These are phyloP conservation scores for Aureobasidium vineae DNA, from an alignment of 2,329 filamentous ascomycete genomes.

Conservation along the genomic window DNA sequence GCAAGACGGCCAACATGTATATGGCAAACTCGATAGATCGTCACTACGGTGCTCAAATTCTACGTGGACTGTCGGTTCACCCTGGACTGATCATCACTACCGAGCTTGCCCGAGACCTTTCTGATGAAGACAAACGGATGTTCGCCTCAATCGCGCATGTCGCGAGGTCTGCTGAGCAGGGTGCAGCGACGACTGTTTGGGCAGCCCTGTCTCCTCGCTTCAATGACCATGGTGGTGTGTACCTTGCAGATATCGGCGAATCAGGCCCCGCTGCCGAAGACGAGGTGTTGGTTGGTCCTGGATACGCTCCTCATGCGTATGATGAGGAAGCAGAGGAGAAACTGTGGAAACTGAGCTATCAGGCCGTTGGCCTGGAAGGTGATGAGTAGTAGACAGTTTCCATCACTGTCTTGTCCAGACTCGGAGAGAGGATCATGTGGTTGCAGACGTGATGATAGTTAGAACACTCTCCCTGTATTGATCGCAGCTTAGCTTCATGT, in stretches of 20 bases:
- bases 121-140: slow-evolving; percentile 28
- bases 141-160: not conserved
- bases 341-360: slow-evolving; percentile 34
- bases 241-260: slow-evolving; percentile 47
- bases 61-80: slow-evolving; percentile 49
- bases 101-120: slow-evolving; percentile 27
- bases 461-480: too few relatives aligned
- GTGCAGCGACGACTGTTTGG: slow-evolving; percentile 51
- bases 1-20: slow-evolving; percentile 55
- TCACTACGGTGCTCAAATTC: slow-evolving; percentile 45
- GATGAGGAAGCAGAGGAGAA: not conserved
- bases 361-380: slow-evolving; percentile 33
- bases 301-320: not conserved
- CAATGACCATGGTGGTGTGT: slow-evolving; percentile 50
- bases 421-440: too few relatives aligned
- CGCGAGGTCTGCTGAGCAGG: not conserved
- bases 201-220: slow-evolving; percentile 46
- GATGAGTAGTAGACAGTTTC: not conserved
- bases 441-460: too few relatives aligned
- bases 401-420: too few relatives aligned
- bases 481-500: too few relatives aligned
- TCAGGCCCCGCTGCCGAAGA: slow-evolving; percentile 35
- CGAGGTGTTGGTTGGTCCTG: slow-evolving; percentile 23
- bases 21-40: slow-evolving; percentile 55
- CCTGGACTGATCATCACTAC: slow-evolving; percentile 47